phyloP scores from a whole-genome alignment of 2,329 filamentous ascomycete species.

The Alternaria postmessia region DNA sequence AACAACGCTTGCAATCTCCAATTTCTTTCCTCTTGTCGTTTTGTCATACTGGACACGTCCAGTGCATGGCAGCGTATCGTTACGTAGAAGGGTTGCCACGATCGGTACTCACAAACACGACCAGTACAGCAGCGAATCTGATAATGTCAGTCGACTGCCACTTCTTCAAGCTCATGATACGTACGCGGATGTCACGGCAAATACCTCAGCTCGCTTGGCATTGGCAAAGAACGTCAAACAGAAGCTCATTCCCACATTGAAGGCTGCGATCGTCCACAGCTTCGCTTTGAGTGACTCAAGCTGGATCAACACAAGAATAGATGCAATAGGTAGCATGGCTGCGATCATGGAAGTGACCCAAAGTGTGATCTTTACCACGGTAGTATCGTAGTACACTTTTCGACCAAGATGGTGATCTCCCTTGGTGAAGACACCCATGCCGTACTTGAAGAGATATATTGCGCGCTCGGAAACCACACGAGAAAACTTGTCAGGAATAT shows the following conservation, averaged over 20 bases:
- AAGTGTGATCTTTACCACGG: slow-evolving; percentile 14
- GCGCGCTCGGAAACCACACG: slow-evolving; percentile 12
- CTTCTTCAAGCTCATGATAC: neutral
- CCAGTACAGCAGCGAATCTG: slow-evolving; percentile 12
- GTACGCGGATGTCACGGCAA: slow-evolving; percentile 39
- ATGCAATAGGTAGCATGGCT: slow-evolving; percentile 31
- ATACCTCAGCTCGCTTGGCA: slow-evolving; percentile 35
- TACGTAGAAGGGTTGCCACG: neutral
- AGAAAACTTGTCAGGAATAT: slow-evolving; percentile 19
- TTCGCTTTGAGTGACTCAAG: slow-evolving; percentile 20
- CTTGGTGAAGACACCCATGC: slow-evolving; percentile 2
- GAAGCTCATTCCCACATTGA: slow-evolving; percentile 33
- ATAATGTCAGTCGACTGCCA: neutral
- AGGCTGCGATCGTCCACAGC: slow-evolving; percentile 28
- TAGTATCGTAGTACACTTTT: slow-evolving; percentile 5
- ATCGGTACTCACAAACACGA: slow-evolving; percentile 9
- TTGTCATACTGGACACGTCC: neutral
- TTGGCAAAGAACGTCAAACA: slow-evolving; percentile 31
- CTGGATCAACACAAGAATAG: slow-evolving; percentile 24
- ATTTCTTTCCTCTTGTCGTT: neutral
- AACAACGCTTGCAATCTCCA: neutral
- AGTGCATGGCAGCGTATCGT: neutral
- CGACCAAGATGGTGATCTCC: neutral
- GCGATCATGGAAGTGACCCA: slow-evolving; percentile 32
- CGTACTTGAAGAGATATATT: slow-evolving; percentile 14